phyloP scores from a whole-genome alignment of 2,329 filamentous ascomycete species.

The Alternaria brassicae region DNA sequence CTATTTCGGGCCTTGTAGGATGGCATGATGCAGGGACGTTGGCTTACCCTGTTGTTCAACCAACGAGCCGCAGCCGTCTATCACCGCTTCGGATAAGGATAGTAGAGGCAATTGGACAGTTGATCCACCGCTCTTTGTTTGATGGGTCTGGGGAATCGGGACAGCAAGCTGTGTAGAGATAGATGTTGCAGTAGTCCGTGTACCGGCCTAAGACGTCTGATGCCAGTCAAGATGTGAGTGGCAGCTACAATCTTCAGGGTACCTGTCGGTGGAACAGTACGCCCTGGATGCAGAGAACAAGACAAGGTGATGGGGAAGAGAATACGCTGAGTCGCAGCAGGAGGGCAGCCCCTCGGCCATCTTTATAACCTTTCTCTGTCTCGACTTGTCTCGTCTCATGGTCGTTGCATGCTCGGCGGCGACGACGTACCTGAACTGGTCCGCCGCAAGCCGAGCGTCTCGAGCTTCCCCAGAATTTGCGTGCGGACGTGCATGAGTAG shows the following conservation, averaged over 20 bases:
- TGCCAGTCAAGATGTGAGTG: constrained; percentile 4
- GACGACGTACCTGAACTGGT: constrained; percentile 24
- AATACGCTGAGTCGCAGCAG: not conserved
- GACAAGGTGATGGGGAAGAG: constrained; percentile 6
- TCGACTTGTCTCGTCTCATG: not conserved
- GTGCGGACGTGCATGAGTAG: constrained; percentile 9
- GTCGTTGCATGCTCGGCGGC: constrained; percentile 5
- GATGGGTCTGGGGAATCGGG: constrained; percentile 12
- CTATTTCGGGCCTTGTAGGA: constrained; percentile 1
- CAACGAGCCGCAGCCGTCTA: constrained; percentile 10
- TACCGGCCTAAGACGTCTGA: not conserved
- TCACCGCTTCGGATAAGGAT: constrained; percentile 13
- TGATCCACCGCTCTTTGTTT: constrained; percentile 38
- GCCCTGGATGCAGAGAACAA: constrained; percentile 6
- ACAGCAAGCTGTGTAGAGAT: not conserved
- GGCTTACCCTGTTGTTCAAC: constrained; percentile 6
- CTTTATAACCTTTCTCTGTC: constrained; percentile 5
- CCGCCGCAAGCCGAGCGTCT: constrained; percentile 21
- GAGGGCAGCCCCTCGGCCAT: not conserved
- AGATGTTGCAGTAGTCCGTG: constrained; percentile 5
- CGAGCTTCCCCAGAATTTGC: constrained; percentile 20
- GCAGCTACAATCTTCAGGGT: constrained; percentile 22
- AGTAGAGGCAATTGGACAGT: constrained; percentile 40
- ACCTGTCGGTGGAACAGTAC: constrained; percentile 15
- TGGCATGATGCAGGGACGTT: constrained; percentile 1